Base-by-base conservation (phyloP, 352 stramenopile species). In the Blastocystis hominis region DNA sequence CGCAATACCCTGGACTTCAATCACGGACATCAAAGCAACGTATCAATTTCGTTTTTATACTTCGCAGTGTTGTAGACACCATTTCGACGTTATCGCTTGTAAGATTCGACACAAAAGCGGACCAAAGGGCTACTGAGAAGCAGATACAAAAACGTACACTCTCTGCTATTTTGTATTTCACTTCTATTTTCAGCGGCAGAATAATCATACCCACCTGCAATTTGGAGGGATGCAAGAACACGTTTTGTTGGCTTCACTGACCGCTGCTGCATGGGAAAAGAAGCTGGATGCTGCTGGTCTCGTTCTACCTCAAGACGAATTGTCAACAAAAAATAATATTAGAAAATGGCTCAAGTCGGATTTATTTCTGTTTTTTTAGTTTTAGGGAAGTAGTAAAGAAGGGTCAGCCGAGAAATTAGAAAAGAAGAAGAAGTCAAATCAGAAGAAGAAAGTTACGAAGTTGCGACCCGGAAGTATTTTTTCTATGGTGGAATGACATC, bases 271-370 rank as follows among this genome's bases (percentile, higher is more conserved):
- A 59, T 59, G 0, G 50, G 13, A n/a, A 20, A n/a, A 59, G 13
- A 59, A 30, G 24, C n/a, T 2, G 10, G 50, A 59, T 59, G 10
- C 50, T n/a, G 50, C n/a, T n/a, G 10, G 50, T 1, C n/a, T 20
- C 50, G 13, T 59, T 59, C n/a, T 20, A 13, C 13, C 10, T 59
- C 10, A 59, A 59, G n/a, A 59, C 10, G 13, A n/a, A 59, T 13
- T 59, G 50, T 13, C 13, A 20, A 59, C 10, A n/a, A 59, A 59
- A 59, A 59, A 13, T 59, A 2, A 20, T 59, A n/a, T 59, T 20
- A 59, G n/a, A 59, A 72, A 42, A 84, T 84, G 72, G 72, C 68
- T 36, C 72, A 84, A 68, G 72, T 84, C n/a, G 2, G 46, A 53
- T 77, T 13, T 54, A 47, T 46, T 84, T 15, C 20, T 4, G 34